Evolutionary conservation across 805 yeast species (phyloP), one percentile per base, ranked within the genome.

Genomic region (Yarrowia sp.): DNA sequence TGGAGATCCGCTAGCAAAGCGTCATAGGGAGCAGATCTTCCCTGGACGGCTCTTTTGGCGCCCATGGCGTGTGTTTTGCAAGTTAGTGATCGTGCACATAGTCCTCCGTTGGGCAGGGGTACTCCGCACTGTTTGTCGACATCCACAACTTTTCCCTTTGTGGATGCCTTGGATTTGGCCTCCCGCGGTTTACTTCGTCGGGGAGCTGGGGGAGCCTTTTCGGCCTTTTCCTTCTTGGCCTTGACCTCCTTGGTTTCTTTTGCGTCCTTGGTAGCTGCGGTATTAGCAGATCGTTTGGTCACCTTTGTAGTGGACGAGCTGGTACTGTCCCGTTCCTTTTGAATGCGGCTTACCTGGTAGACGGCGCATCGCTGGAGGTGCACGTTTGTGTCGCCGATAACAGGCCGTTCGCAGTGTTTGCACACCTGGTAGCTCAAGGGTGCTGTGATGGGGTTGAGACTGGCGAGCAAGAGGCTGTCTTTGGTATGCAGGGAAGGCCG

Each of bases 51-150:
- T 70, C 99, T 83, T 72, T 95, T 95, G 28, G 98, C 97, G 35
- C 98, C 98, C 97, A 95, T 92, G 1, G 98, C 90, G 76, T 95
- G 99, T 0, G 98, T 92, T 74, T 95, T 95, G 81, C 99, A 95
- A 0, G 99, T 95, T 67, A 95, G 80, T 0, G 98, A 92, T 59
- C 99, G 82, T 4, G 98, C 98, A 80, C 99, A 95, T 70, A 86
- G 88, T 0, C 96, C 96, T n/a, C 98, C 98, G 68, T 88, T 89
- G 0, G 97, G 92, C 67, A 95, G 78, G 7, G 90, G 89, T 12
- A 95, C 98, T 75, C 99, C 99, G 80, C 99, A 95, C 76, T 95
- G 98, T 69, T 84, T 85, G 72, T 92, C 96, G 54, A 92, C 96
- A 74, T 92, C 96, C 24, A 92, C 92, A 4, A 96, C 80, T 75